phyloP scores from a whole-genome alignment of 202 grass and related monocot genomes.

The Schoenoplectus triqueter region DNA sequence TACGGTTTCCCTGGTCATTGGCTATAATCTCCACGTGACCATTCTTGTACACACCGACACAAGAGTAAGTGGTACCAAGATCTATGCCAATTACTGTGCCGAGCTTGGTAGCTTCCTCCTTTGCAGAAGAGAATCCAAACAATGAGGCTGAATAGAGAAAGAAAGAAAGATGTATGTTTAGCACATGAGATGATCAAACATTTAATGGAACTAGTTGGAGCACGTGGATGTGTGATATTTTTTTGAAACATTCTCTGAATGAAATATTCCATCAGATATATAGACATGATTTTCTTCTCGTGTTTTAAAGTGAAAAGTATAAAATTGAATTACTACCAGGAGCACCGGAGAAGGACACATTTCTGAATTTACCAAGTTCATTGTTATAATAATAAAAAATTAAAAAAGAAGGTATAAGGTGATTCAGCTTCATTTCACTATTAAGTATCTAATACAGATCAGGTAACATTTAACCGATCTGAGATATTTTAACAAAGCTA shows the following conservation, averaged over 20 bases:
- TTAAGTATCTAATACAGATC: not conserved
- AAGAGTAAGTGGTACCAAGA: slow-evolving; percentile 63
- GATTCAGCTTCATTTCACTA: not conserved
- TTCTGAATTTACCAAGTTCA: not conserved
- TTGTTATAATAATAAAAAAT: not conserved
- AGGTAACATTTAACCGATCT: not conserved
- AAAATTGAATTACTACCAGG: not conserved
- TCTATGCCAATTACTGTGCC: slow-evolving; percentile 57
- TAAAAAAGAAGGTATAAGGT: not conserved
- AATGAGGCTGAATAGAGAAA: slow-evolving; percentile 35
- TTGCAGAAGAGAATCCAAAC: slow-evolving; percentile 29
- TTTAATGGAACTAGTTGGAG: not conserved
- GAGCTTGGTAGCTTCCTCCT: slow-evolving; percentile 35
- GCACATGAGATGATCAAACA: not conserved
- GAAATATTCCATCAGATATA: slow-evolving; percentile 1
- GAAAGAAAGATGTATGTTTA: slow-evolving; percentile 8
- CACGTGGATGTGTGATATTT: not conserved
- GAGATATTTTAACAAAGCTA: not conserved
- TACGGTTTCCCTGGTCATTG: slow-evolving; percentile 59
- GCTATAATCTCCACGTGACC: slow-evolving; percentile 52
- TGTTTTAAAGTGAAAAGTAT: not conserved
- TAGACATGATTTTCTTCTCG: not conserved
- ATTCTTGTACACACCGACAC: slow-evolving; percentile 62
- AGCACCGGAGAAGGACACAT: not conserved
- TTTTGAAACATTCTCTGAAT: not conserved